These are phyloP conservation scores for Coemansia sp. DNA, from an alignment of 192 early-diverging fungal genomes.

Conservation along the genomic window DNA sequence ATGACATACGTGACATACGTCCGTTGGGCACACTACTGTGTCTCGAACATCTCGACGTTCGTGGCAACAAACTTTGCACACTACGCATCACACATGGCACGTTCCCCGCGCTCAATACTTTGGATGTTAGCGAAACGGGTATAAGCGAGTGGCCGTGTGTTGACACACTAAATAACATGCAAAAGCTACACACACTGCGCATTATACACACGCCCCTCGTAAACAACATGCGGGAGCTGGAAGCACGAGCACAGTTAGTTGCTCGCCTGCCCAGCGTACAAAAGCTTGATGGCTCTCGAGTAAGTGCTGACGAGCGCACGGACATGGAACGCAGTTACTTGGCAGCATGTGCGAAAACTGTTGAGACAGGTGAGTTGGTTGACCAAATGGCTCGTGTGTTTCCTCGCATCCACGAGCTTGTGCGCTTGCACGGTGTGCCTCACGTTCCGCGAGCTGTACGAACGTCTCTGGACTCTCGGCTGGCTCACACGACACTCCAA, in stretches of 20 bases:
- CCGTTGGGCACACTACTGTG: constrained; percentile 7
- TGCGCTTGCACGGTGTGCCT: constrained; percentile 20
- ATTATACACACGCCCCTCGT: constrained; percentile 10
- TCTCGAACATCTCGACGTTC: constrained; percentile 21
- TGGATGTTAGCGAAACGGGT: constrained; percentile 29
- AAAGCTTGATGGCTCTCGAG: constrained; percentile 30
- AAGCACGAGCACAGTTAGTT: constrained; percentile 10
- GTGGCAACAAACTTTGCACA: constrained; percentile 11
- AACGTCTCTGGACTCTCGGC: background rate
- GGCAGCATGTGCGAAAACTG: background rate
- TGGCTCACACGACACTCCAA: background rate
- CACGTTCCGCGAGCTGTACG: background rate
- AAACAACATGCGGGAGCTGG: background rate
- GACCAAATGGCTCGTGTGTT: background rate
- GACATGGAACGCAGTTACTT: constrained; percentile 53
- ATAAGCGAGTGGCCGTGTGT: constrained; percentile 11
- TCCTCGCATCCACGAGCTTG: constrained; percentile 20
- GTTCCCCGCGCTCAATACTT: constrained; percentile 7
- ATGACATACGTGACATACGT: constrained; percentile 18
- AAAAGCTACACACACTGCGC: constrained; percentile 7
- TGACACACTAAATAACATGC: background rate
- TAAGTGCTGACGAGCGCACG: constrained; percentile 27
- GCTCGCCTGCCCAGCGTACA: constrained; percentile 14
- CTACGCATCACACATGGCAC: background rate
- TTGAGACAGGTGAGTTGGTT: constrained; percentile 1